Conservation (phyloP, 1,284 basidiomycete genomes). For the Bondarzewia mesenterica region DNA sequence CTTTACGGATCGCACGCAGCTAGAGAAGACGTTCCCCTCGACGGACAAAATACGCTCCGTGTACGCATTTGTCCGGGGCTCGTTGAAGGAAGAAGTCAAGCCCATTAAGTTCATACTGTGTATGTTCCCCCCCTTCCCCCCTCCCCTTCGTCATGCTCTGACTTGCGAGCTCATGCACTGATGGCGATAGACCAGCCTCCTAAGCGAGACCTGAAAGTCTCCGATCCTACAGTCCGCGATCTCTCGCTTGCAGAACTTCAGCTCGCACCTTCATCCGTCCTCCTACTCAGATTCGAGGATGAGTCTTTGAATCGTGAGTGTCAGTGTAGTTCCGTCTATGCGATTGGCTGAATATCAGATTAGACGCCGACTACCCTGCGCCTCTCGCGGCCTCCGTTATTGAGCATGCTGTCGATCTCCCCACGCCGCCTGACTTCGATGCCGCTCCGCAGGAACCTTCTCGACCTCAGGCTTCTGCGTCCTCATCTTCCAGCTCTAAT, state of each 20-base stretch:
- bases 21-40: slow-evolving; percentile 76
- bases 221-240: slow-evolving; percentile 62
- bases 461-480: slow-evolving; percentile 14
- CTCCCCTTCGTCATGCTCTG: background rate
- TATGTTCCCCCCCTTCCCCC: slow-evolving; percentile 28
- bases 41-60: slow-evolving; percentile 70
- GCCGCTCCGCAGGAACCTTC: slow-evolving; percentile 7
- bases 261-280: slow-evolving; percentile 72
- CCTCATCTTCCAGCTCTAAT: slow-evolving; percentile 13
- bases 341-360: background rate
- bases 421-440: slow-evolving; percentile 36
- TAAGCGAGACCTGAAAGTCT: slow-evolving; percentile 72
- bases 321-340: background rate
- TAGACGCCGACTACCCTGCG: slow-evolving; percentile 45
- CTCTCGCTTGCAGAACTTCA: slow-evolving; percentile 63
- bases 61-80: slow-evolving; percentile 76
- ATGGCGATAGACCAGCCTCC: slow-evolving; percentile 77
- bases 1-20: slow-evolving; percentile 73
- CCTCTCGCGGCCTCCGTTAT: slow-evolving; percentile 57
- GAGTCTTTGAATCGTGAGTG: slow-evolving; percentile 60
- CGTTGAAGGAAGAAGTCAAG: slow-evolving; percentile 63
- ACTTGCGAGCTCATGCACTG: no score
- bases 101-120: slow-evolving; percentile 77
- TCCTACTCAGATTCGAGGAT: slow-evolving; percentile 71
- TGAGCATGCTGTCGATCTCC: slow-evolving; percentile 53